Percentiles rank a stretch among this genome's conserved stretches.
phyloP scores from a whole-genome alignment of 2,329 filamentous ascomycete genomes.

The Cladosporium sp. region DNA sequence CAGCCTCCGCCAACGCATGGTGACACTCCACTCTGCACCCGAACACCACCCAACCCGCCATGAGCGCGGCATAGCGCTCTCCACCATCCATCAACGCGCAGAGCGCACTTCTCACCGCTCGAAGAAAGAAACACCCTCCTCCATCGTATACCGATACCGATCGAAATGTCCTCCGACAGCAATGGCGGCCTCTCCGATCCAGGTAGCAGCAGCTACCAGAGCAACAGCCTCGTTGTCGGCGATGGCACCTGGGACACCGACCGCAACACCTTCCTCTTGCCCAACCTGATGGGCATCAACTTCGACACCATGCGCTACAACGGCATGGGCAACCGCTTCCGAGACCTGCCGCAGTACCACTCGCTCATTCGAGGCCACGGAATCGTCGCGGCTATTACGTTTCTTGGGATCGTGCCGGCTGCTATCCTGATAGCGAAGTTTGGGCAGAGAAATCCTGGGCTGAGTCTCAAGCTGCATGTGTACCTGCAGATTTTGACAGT shows the following conservation, averaged over 20 bases:
- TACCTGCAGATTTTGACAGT: conserved; percentile 72
- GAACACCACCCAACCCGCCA: conserved; percentile 5
- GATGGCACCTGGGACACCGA: conserved; percentile 82
- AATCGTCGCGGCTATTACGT: conserved; percentile 69
- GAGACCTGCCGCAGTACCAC: conserved; percentile 68
- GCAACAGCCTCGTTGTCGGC: conserved; percentile 72
- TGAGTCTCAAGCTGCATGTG: conserved; percentile 68
- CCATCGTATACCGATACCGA: not conserved
- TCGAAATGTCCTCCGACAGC: conserved; percentile 31
- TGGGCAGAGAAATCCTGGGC: conserved; percentile 60
- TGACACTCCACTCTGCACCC: not conserved
- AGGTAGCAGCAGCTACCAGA: conserved; percentile 71
- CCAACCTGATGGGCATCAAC: conserved; percentile 73
- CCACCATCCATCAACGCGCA: conserved; percentile 6
- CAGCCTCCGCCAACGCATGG: not conserved
- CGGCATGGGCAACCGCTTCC: conserved; percentile 83
- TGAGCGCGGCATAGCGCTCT: conserved; percentile 20
- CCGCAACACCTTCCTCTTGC: conserved; percentile 75
- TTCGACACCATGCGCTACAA: conserved; percentile 84
- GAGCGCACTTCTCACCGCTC: conserved; percentile 14
- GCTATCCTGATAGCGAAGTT: conserved; percentile 76
- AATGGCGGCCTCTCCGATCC: conserved; percentile 59
- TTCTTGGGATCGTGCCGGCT: conserved; percentile 70
- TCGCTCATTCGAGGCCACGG: conserved; percentile 69
- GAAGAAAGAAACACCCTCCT: not conserved